These are phyloP conservation scores for Mycena galericulata DNA, from an alignment of 768 basidiomycete species.

Conservation along the genomic window DNA sequence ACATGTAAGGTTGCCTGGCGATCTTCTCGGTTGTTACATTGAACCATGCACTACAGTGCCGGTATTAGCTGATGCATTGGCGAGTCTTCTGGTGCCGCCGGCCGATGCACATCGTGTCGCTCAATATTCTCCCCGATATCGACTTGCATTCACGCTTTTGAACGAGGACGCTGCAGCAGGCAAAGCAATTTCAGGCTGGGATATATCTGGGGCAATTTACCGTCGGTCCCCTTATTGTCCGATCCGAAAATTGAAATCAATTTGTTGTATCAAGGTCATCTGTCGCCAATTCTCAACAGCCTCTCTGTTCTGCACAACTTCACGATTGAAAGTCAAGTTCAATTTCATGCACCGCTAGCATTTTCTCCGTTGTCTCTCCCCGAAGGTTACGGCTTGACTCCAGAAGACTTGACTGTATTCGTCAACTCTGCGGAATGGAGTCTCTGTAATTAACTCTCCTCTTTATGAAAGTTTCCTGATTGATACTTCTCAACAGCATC, in stretches of 20 bases:
- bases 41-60: conserved; percentile 30
- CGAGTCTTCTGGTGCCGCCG: conserved; percentile 53
- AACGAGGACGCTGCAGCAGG: conserved; percentile 89
- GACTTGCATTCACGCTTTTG: conserved; percentile 91
- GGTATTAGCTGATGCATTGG: conserved; percentile 45
- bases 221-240: conserved; percentile 59
- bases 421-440: conserved; percentile 98
- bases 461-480: conserved; percentile 7
- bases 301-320: conserved; percentile 86
- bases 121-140: conserved; percentile 85
- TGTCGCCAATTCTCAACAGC: conserved; percentile 72
- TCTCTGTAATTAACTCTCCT: conserved; percentile 65
- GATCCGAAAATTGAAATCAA: background rate
- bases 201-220: conserved; percentile 70
- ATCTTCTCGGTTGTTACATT: background rate
- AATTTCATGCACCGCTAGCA: conserved; percentile 90
- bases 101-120: conserved; percentile 61
- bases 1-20: conserved; percentile 36
- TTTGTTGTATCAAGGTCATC: conserved; percentile 64
- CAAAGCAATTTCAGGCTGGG: conserved; percentile 74
- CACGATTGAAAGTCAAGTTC: conserved; percentile 94
- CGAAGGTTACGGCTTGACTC: conserved; percentile 68
- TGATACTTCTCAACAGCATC: conserved; percentile 69
- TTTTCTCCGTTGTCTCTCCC: conserved; percentile 69
- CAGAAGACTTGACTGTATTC: conserved; percentile 91